A percentile compares a stretch with the other conserved stretches of the same genome.
Conservation (phyloP, 768 basidiomycete species). For the Macrolepiota fuliginosa region DNA sequence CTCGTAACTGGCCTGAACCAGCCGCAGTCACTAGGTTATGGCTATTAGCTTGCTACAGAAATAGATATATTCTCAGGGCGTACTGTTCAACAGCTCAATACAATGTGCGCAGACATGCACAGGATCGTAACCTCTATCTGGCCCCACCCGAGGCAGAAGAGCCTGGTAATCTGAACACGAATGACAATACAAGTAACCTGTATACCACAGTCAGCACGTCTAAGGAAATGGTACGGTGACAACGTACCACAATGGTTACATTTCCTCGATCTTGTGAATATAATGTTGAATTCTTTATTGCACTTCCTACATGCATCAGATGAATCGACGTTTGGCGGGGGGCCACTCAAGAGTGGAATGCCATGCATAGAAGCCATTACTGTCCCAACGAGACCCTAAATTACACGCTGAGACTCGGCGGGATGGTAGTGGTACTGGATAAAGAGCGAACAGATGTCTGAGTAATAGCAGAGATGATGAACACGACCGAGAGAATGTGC, state of each 20-base stretch:
- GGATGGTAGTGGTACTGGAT: neutral
- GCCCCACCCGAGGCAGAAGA: slow-evolving; percentile 62
- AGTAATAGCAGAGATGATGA: neutral
- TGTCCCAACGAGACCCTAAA: neutral
- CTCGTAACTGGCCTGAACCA: slow-evolving; percentile 53
- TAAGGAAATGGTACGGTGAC: neutral
- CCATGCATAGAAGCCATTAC: slow-evolving; percentile 34
- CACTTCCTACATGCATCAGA: slow-evolving; percentile 62
- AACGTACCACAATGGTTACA: slow-evolving; percentile 77
- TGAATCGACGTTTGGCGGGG: slow-evolving; percentile 38
- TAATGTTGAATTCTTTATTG: slow-evolving; percentile 66
- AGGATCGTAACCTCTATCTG: slow-evolving; percentile 58
- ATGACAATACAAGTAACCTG: slow-evolving; percentile 73
- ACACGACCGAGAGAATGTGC: slow-evolving; percentile 8
- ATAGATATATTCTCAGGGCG: slow-evolving; percentile 19
- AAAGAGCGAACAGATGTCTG: neutral
- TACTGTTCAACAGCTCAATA: slow-evolving; percentile 67
- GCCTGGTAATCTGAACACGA: slow-evolving; percentile 77
- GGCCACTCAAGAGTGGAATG: slow-evolving; percentile 71
- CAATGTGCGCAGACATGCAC: slow-evolving; percentile 72
- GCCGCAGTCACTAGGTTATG: slow-evolving; percentile 63
- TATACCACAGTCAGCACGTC: neutral
- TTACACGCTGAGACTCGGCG: neutral
- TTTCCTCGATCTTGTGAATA: slow-evolving; percentile 60
- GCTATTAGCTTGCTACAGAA: slow-evolving; percentile 5